Base-by-base conservation (phyloP, 768 basidiomycete species). In the Mrakia blollopis region DNA sequence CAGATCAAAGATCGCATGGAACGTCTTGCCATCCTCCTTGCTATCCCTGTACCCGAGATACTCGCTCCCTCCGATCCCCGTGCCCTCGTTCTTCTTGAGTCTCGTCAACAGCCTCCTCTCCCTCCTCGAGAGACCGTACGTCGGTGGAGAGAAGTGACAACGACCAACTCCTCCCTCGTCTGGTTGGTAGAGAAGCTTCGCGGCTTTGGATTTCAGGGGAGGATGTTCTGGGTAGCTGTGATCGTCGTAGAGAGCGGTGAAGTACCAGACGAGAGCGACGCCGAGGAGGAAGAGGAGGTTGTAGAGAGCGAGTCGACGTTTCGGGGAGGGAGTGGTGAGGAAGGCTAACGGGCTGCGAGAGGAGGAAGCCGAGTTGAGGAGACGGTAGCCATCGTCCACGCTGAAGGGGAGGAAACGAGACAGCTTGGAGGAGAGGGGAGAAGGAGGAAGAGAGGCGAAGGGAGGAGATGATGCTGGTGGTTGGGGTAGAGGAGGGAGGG, bases 1-100 rank as follows among this genome's bases (percentile, higher is more conserved):
- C 8, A 85, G 79, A 9, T 80, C 79, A 2, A 83, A 84, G 47
- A 86, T 82, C 6, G 85, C 84, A 79, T 85, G 85, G 1, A 44
- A 7, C 37, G 13, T 28, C 11, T 54, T 50, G 21, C 35, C 47
- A 21, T 35, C 68, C 39, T 39, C 60, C 57, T 41, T 16, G 10
- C 37, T 54, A 71, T 47, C 68, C 18, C 28, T n/a, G 35, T 25
- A 30, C 0, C 69, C 75, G 2, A 54, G 13, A 5, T 28, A 16
- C 28, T 69, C 67, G 2, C 5, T 23, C n/a, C 4, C n/a, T 13
- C 32, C 11, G 2, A 52, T 16, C 10, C 57, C 16, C 0, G 28
- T 14, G 18, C 23, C 47, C 11, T 50, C 18, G 47, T 50, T 50
- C 47, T 50, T 50, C 47, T 50, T 23, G 18, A 69, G 37, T 6